Evolutionary conservation across 163 green algal species (phyloP), one percentile per base, ranked within the genome.

Genomic region (Volvox carteri): DNA sequence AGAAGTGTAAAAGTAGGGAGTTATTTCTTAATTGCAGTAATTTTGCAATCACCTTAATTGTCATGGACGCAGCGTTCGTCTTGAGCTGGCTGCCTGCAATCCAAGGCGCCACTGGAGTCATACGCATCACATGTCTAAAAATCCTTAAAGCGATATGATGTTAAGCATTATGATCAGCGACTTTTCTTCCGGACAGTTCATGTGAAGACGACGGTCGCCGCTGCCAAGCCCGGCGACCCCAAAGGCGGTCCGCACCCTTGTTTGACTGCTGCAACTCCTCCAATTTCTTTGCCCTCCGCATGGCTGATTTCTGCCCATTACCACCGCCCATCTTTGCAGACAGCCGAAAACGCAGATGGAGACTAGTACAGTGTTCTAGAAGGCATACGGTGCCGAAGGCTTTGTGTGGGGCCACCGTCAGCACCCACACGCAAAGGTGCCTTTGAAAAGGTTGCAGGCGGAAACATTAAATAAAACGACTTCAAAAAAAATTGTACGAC

Each of bases 241-340:
- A 65, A 16, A 14, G n/a, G 5, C 6, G 1, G 25, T 30, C 4
- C 81, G 46, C 37, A 88, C 83, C 83, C 37, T 88, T 88, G 39
- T 74, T 81, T 16, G 68, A 54, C 1, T 18, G 62, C 9, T 48
- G n/a, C 48, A 56, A 3, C 84, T 89, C 72, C 72, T 84, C 84
- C 41, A 84, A 46, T 52, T 84, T 89, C 70, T 84, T 84, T 2
- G 84, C 84, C 37, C 84, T 67, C 19, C 54, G 52, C 84, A 89
- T 89, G n/a, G 84, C 84, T 44, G 72, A 65, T 58, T 89, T 89
- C 54, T 89, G 84, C 1, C 84, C 84, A 56, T 89, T 89, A n/a
- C 84, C 84, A 30, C 84, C 84, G 54, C 84, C 84, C 84, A 89
- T 89, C 11, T 77, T 81, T 70, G 0, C 41, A n/a, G 30, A 46